Percentiles rank a stretch among this genome's conserved stretches.
phyloP scores from a whole-genome alignment of 495 filamentous ascomycete species.

The Bathelium albidoporum region DNA sequence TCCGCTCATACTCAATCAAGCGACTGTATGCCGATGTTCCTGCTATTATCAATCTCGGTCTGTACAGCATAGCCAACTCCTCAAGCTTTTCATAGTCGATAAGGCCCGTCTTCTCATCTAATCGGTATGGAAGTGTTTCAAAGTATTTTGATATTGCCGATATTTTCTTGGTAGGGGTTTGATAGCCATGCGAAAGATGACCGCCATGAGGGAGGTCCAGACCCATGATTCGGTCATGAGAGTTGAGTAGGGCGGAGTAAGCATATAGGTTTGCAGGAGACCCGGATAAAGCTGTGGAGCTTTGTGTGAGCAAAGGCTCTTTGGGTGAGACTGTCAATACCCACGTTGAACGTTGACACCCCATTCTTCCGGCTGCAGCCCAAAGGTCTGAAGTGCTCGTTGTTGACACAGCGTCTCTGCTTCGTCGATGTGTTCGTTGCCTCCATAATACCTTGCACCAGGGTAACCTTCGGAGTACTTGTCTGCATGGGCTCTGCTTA shows the following conservation, averaged over 20 bases:
- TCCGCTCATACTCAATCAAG: conserved; percentile 90
- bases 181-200: conserved; percentile 95
- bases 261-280: conserved; percentile 94
- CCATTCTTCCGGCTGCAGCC: conserved; percentile 76
- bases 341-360: conserved; percentile 94
- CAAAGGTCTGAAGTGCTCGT: conserved; percentile 78
- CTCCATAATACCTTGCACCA: conserved; percentile 92
- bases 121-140: conserved; percentile 88
- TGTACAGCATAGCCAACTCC: conserved; percentile 86
- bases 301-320: conserved; percentile 14
- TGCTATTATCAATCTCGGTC: conserved; percentile 90
- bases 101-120: conserved; percentile 86
- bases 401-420: conserved; percentile 82
- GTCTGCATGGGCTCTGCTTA: conserved; percentile 41
- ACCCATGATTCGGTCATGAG: conserved; percentile 94
- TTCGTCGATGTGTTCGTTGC: conserved; percentile 90
- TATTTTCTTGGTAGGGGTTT: conserved; percentile 96
- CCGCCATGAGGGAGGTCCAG: conserved; percentile 93
- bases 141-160: conserved; percentile 98
- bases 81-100: conserved; percentile 95
- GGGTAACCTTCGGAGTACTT: conserved; percentile 99
- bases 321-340: conserved; percentile 21
- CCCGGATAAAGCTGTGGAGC: conserved; percentile 69
- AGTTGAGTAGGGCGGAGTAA: conserved; percentile 83
- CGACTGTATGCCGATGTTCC: conserved; percentile 99